These are phyloP conservation scores for Limonomyces culmigenus DNA, from an alignment of 1,284 basidiomycete species.

Conservation along the genomic window DNA sequence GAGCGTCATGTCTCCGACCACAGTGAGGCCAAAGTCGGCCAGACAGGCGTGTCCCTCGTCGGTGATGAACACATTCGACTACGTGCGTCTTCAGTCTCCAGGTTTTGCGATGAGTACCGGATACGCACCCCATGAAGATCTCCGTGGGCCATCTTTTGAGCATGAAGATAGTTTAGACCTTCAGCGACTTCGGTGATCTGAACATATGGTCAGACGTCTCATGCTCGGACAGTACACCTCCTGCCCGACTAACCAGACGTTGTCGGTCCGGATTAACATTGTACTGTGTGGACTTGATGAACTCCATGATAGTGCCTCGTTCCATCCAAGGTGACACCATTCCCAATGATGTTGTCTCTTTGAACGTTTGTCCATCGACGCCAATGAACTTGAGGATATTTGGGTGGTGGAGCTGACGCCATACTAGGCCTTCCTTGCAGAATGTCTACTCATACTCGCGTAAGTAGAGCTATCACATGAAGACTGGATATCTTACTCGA, in stretches of 20 bases:
- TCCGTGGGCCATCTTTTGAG: constrained; percentile 2
- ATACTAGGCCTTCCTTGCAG: constrained; percentile 5
- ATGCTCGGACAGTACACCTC: no score
- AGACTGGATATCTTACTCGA: background rate
- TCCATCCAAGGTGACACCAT: constrained; percentile 6
- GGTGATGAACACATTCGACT: constrained; percentile 2
- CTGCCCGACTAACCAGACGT: background rate
- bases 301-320: constrained; percentile 4
- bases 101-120: background rate
- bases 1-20: background rate
- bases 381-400: constrained; percentile 6
- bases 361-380: constrained; percentile 4
- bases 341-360: constrained; percentile 2
- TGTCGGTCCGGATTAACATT: background rate
- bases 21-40: constrained; percentile 3
- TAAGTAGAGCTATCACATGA: background rate
- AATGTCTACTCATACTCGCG: constrained; percentile 2
- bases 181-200: background rate
- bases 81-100: background rate
- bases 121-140: constrained; percentile 2
- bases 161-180: constrained; percentile 2
- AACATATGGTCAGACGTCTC: background rate
- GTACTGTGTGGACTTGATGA: constrained; percentile 1
- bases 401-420: constrained; percentile 6
- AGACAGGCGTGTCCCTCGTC: constrained; percentile 1